A percentile compares a stretch with the other conserved stretches of the same genome.
Evolutionary conservation across 2,329 filamentous ascomycete genomes (phyloP).

Genomic region (Diaporthe batatas): DNA sequence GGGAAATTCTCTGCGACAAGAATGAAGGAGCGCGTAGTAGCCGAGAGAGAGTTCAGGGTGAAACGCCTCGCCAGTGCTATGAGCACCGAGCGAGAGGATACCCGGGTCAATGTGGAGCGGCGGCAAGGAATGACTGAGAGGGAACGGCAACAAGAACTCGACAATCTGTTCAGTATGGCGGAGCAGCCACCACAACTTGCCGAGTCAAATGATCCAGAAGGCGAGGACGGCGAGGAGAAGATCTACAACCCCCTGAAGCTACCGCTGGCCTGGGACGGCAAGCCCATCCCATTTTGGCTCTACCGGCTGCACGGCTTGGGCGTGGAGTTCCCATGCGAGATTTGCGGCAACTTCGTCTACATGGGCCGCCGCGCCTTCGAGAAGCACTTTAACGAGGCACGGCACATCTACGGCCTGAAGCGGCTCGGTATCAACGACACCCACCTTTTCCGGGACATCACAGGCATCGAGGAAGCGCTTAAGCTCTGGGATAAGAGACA

Average conservation of each 20-base stretch:
- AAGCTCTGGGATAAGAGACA: constrained; percentile 95
- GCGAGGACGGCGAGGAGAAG: constrained; percentile 84
- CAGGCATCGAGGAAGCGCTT: constrained; percentile 88
- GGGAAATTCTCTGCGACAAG: constrained; percentile 44
- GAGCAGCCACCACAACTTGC: constrained; percentile 60
- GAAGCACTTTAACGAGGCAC: constrained; percentile 96
- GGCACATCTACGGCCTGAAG: constrained; percentile 93
- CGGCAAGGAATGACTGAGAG: constrained; percentile 98
- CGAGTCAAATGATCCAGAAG: constrained; percentile 75
- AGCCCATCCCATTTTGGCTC: constrained; percentile 98
- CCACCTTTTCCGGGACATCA: constrained; percentile 93
- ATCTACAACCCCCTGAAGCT: constrained; percentile 98
- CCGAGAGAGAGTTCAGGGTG: constrained; percentile 87
- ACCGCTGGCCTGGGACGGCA: constrained; percentile 97
- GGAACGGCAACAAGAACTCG: constrained; percentile 93
- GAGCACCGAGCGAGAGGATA: constrained; percentile 89
- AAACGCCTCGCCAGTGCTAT: constrained; percentile 85
- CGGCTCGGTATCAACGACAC: constrained; percentile 95
- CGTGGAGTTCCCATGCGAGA: constrained; percentile 94
- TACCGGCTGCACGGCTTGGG: constrained; percentile 97
- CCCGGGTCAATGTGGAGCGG: constrained; percentile 93
- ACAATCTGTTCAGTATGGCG: constrained; percentile 77
- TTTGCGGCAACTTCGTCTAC: constrained; percentile 99
- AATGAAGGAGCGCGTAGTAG: constrained; percentile 87
- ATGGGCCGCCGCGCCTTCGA: constrained; percentile 97